These are phyloP conservation scores for Tolypocladium pustulatum DNA, from an alignment of 2,329 filamentous ascomycete species.

Conservation along the genomic window DNA sequence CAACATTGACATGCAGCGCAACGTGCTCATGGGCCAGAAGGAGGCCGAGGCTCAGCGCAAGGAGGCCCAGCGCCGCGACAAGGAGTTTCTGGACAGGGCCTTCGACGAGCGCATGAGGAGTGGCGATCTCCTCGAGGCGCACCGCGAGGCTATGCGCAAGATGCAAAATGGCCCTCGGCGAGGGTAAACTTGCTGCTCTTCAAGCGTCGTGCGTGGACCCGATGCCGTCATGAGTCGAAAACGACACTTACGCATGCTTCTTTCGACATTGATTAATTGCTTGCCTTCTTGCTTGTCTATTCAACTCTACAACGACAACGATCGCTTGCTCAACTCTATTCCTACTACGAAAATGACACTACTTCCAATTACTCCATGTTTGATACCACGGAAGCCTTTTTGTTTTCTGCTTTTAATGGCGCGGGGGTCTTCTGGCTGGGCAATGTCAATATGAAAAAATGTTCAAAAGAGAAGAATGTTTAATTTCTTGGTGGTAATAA, in stretches of 20 bases:
- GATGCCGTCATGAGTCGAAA: not conserved
- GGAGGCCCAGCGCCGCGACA: conserved; percentile 46
- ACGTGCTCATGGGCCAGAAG: conserved; percentile 47
- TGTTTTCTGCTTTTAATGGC: not conserved
- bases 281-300: not conserved
- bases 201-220: not conserved
- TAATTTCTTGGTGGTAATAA: not conserved
- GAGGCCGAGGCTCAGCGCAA: conserved; percentile 51
- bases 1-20: conserved; percentile 44
- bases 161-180: conserved; percentile 48
- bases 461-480: not conserved
- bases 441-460: not conserved
- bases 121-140: conserved; percentile 62
- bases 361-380: not conserved
- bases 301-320: not conserved
- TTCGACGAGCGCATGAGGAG: conserved; percentile 70
- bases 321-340: not conserved
- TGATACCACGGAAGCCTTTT: not conserved
- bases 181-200: not conserved
- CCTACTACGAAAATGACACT: not conserved
- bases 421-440: not conserved
- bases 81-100: conserved; percentile 47
- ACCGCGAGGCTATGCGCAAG: conserved; percentile 67
- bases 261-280: not conserved
- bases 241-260: not conserved